Evolutionary conservation across 176 grass and related monocot species (phyloP).

Genomic region (Metroxylon sagu): DNA sequence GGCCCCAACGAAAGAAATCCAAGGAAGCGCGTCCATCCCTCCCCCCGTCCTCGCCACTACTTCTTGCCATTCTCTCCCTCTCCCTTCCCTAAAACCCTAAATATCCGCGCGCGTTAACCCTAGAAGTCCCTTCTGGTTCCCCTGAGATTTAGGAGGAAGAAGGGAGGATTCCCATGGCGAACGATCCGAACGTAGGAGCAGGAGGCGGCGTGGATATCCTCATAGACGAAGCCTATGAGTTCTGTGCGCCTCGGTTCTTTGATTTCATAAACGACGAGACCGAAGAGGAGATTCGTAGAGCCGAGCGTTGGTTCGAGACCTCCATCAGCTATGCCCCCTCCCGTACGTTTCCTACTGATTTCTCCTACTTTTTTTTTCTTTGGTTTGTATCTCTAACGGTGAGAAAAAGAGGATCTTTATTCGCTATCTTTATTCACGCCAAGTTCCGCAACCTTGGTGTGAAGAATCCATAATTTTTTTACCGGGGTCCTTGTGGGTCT

Average conservation of each 20-base stretch:
- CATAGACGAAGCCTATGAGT: conserved; percentile 74
- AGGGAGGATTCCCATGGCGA: conserved; percentile 21
- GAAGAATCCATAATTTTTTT: no score
- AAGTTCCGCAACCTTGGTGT: no score
- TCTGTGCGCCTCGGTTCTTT: conserved; percentile 76
- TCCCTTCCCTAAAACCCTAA: no score
- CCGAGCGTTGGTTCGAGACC: conserved; percentile 80
- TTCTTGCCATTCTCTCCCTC: not conserved
- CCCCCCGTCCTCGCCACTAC: not conserved
- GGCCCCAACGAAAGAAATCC: no score
- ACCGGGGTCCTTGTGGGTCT: no score
- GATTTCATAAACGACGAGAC: conserved; percentile 68
- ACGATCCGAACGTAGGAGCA: conserved; percentile 18
- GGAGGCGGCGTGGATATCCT: not conserved
- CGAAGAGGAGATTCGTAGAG: conserved; percentile 37
- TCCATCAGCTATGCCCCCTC: conserved; percentile 67
- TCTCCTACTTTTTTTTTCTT: no score
- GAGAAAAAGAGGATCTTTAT: no score
- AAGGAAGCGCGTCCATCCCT: not conserved
- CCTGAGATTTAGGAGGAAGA: no score
- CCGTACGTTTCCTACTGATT: conserved; percentile 29
- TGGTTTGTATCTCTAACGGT: no score
- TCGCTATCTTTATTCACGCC: no score
- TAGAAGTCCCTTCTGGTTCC: no score
- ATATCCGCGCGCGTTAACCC: no score